A percentile compares a stretch with the other conserved stretches of the same genome.
Evolutionary conservation across 2,329 filamentous ascomycete species (phyloP).

Genomic region (Chaetomium sp.): DNA sequence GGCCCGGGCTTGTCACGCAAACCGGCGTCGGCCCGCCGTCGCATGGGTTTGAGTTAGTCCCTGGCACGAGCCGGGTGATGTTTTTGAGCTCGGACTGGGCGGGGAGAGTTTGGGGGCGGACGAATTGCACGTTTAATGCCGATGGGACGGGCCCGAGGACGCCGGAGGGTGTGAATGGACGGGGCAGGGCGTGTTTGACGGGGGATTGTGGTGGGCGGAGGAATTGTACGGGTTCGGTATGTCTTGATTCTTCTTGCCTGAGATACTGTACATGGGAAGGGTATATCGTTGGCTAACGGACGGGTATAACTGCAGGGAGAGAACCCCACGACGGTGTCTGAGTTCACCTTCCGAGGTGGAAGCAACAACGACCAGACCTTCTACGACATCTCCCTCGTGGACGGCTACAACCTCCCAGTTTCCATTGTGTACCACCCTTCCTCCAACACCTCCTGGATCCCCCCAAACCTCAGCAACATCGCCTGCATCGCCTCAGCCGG

Average conservation of each 20-base stretch:
- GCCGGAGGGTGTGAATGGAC: constrained; percentile 32
- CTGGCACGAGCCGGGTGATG: constrained; percentile 53
- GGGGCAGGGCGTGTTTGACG: constrained; percentile 58
- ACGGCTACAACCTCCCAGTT: constrained; percentile 75
- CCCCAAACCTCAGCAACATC: constrained; percentile 69
- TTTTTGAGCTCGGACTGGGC: constrained; percentile 70
- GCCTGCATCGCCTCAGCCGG: constrained; percentile 68
- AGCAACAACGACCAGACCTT: constrained; percentile 58
- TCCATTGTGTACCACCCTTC: constrained; percentile 56
- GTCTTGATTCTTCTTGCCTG: constrained; percentile 23
- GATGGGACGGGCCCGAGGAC: constrained; percentile 48
- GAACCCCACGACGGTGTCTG: constrained; percentile 68
- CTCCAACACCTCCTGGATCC: constrained; percentile 58
- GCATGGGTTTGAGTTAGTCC: constrained; percentile 61
- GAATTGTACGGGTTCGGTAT: constrained; percentile 62
- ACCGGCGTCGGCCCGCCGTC: constrained; percentile 59
- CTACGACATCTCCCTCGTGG: constrained; percentile 79
- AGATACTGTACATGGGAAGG: not conserved
- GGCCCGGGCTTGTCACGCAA: constrained; percentile 70
- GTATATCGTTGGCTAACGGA: not conserved
- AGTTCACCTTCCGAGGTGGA: constrained; percentile 70
- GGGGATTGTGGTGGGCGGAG: constrained; percentile 70
- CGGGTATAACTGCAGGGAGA: constrained; percentile 47
- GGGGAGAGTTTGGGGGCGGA: constrained; percentile 75
- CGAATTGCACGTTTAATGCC: constrained; percentile 71